Percentiles rank a stretch among this genome's conserved stretches.
Evolutionary conservation across 2,329 filamentous ascomycete genomes (phyloP).

Genomic region (Diaporthe helianthi): DNA sequence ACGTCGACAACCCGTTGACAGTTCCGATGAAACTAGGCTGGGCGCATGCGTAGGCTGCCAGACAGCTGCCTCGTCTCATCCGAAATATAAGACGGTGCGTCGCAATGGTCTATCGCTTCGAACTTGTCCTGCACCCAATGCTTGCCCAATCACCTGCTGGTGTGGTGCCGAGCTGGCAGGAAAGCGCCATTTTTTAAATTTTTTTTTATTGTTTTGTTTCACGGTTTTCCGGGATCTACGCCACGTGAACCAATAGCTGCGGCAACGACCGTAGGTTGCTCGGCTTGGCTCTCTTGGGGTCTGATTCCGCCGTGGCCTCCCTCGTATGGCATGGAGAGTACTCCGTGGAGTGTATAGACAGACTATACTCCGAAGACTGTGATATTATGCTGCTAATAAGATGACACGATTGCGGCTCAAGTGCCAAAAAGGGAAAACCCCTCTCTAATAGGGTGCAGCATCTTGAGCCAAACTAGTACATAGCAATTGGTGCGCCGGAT

Average conservation of each 20-base stretch:
- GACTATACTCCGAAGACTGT: too few species aligned
- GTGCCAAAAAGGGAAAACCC: neutral
- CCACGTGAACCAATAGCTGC: conserved; percentile 23
- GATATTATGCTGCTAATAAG: neutral
- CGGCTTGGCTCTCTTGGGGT: conserved; percentile 14
- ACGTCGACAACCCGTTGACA: conserved; percentile 3
- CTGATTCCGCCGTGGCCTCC: neutral
- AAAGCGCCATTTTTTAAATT: neutral
- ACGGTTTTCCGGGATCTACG: conserved; percentile 14
- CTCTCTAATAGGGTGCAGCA: too few species aligned
- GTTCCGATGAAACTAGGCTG: conserved; percentile 9
- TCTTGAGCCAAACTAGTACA: neutral
- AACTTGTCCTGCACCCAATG: neutral
- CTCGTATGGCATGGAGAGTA: too few species aligned
- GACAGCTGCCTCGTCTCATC: conserved; percentile 11
- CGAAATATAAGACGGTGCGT: conserved; percentile 3
- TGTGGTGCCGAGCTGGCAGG: conserved; percentile 1
- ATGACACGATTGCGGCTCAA: conserved; percentile 8
- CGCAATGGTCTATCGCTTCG: conserved; percentile 8
- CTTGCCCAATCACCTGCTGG: too few species aligned
- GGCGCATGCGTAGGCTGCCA: conserved; percentile 14
- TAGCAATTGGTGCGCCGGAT: neutral
- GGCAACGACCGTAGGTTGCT: conserved; percentile 16
- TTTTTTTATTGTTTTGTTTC: too few species aligned
- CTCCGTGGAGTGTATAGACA: neutral